Base-by-base conservation (phyloP, 2,329 filamentous ascomycete genomes). In the Microcyclospora pomicola region DNA sequence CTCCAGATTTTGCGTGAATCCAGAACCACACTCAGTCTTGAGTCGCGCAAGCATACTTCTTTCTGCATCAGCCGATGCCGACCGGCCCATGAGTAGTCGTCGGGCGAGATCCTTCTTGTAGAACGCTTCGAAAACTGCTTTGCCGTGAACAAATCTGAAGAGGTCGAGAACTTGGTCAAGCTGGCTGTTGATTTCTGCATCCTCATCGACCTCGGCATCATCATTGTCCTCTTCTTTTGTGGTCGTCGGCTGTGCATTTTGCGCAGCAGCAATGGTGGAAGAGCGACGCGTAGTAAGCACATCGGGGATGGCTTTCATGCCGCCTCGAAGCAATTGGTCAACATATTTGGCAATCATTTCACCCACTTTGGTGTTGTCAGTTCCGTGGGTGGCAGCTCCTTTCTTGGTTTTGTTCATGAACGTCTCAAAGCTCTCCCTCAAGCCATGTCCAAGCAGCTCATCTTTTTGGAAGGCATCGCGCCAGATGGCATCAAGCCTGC, bases 331-430 rank as follows among this genome's bases (percentile, higher is more conserved):
- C 14, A 98, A 68, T 64, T 82, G 71, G 60, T 98, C 91, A 44
- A 98, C 82, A 52, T 96, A 87, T 61, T 95, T 96, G 24, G 91
- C 92, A 49, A 95, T 92, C 87, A 96, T 94, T 65, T 98, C 91
- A 35, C 88, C 91, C 11, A 93, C 85, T 67, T 93, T 96, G 13
- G 86, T 85, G 39, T 87, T 92, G 39, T 86, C 80, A 0, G 82
- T 84, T 36, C 77, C 75, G 73, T 82, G 88, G 4, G 75, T 78
- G 4, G 76, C 68, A 6, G 74, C 71, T 1, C 74, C 77, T 53
- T 79, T 82, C 54, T 80, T 80, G 3, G 70, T 73, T 58, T 91
- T 83, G 59, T 98, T 98, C 69, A 98, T 94, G 51, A 96, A 95
- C 1, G 68, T 72, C 37, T 82, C 79, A 54, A 98, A 96, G 0